A percentile compares a stretch with the other conserved stretches of the same genome.
phyloP scores from a whole-genome alignment of 345 rosid species.

The Populus ilicifolia region DNA sequence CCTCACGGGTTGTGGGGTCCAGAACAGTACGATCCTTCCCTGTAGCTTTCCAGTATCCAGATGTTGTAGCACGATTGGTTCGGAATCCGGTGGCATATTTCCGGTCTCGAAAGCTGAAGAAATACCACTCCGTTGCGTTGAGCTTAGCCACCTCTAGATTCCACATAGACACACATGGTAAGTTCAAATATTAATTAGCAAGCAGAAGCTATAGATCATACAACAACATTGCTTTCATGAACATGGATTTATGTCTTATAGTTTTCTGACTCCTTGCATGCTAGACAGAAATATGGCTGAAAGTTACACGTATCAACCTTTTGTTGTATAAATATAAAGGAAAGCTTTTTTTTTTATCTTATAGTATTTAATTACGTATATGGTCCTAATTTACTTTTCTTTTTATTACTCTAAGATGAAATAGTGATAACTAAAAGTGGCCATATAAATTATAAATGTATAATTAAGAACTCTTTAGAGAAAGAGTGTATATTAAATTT shows the following conservation, averaged over 20 bases:
- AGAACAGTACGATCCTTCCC: conserved; percentile 90
- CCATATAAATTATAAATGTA: background rate
- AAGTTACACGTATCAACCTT: background rate
- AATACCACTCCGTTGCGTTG: conserved; percentile 90
- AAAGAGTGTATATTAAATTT: too few relatives aligned
- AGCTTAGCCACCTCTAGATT: conserved; percentile 82
- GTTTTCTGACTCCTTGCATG: background rate
- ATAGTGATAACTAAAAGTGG: background rate
- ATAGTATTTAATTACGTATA: background rate
- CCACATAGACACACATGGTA: background rate
- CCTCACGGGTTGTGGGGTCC: conserved; percentile 52
- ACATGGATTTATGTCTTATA: conserved; percentile 14
- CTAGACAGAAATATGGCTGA: background rate
- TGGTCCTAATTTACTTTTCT: background rate
- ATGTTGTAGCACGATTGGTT: conserved; percentile 73
- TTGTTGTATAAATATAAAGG: background rate
- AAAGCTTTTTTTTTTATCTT: background rate
- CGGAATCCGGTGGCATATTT: conserved; percentile 93
- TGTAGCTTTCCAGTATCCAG: conserved; percentile 98
- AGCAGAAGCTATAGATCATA: background rate
- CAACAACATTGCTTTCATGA: conserved; percentile 19
- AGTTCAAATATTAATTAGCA: background rate
- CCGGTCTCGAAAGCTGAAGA: conserved; percentile 92
- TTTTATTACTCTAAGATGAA: background rate
- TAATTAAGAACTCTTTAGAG: too few relatives aligned